Evolutionary conservation across 2,329 filamentous ascomycete species (phyloP), one percentile per base, ranked within the genome.

Genomic region (Penicillium sp.): DNA sequence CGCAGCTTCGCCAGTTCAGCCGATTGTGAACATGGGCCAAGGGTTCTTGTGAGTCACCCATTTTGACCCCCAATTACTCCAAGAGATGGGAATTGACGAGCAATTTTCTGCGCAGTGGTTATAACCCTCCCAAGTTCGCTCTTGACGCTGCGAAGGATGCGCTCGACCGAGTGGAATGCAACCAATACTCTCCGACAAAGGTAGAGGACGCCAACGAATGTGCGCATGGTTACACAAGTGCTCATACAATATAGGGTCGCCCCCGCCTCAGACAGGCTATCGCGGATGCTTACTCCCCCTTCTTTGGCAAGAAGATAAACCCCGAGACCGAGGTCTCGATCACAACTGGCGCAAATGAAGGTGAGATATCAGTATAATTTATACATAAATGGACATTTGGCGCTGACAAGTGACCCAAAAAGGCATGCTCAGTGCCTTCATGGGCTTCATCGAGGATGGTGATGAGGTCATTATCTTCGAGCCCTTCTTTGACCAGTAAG

Each of bases 381-480:
- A 21, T 9, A 27, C 6, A 49, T 9, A 31, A 37, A 42, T 61
- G 49, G 57, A 33, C 10, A 33, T 38, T 35, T 27, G 4, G 27
- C 42, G n/a, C 55, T 57, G 21, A 54, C 49, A 21, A 27, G 43
- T 27, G 2, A 42, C 9, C 7, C 6, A 21, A 13, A 4, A 57
- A 84, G 85, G 91, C 69, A 97, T 97, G 91, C 82, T 99, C 64
- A 93, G 90, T 72, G 94, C 93, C 0, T 97, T 99, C 72, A 97
- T 99, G 94, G 94, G 85, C 3, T 99, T 99, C 68, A 87, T 99
- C 58, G 94, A 99, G 76, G 84, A 86, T 1, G 94, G 91, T 13
- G 94, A 99, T 71, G 94, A 99, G 76, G 94, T 97, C 64, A 97
- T 99, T 65, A 85, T 99, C 56, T 97, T 99, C 73, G 94, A 99